Conservation (phyloP, 2,329 filamentous ascomycete genomes). For the Trichoderma sp. region DNA sequence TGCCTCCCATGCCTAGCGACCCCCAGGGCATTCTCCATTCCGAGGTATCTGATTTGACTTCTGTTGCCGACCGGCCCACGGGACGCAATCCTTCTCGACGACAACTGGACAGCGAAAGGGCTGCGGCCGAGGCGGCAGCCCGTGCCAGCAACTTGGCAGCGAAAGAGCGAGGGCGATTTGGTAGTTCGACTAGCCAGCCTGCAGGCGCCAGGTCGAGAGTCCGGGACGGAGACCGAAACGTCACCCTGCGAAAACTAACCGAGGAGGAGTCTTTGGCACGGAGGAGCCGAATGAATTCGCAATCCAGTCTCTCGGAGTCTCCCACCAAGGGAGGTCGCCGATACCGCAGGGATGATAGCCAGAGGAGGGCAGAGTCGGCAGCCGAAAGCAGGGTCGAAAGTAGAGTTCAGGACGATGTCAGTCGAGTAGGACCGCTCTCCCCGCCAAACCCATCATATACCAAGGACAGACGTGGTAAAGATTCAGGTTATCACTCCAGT, state of each 20-base stretch:
- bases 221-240: slow-evolving; percentile 57
- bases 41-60: slow-evolving; percentile 33
- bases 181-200: slow-evolving; percentile 43
- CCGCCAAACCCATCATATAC: slow-evolving; percentile 58
- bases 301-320: slow-evolving; percentile 57
- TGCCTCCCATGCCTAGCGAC: slow-evolving; percentile 55
- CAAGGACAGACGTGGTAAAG: slow-evolving; percentile 49
- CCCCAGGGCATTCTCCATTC: slow-evolving; percentile 42
- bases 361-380: slow-evolving; percentile 44
- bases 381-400: slow-evolving; percentile 48
- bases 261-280: slow-evolving; percentile 54
- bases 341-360: slow-evolving; percentile 54
- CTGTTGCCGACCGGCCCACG: slow-evolving; percentile 36
- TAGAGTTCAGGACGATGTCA: slow-evolving; percentile 37
- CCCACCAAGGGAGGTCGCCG: slow-evolving; percentile 40
- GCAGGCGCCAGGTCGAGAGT: slow-evolving; percentile 58
- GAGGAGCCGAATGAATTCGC: slow-evolving; percentile 47
- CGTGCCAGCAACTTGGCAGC: slow-evolving; percentile 48
- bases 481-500: slow-evolving; percentile 62
- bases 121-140: slow-evolving; percentile 47
- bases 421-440: slow-evolving; percentile 42
- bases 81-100: slow-evolving; percentile 46
- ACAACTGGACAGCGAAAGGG: slow-evolving; percentile 43
- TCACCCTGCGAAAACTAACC: slow-evolving; percentile 59
- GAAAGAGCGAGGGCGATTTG: slow-evolving; percentile 43